Conservation (phyloP, 2,329 filamentous ascomycete genomes). For the Dactylella cylindrospora region DNA sequence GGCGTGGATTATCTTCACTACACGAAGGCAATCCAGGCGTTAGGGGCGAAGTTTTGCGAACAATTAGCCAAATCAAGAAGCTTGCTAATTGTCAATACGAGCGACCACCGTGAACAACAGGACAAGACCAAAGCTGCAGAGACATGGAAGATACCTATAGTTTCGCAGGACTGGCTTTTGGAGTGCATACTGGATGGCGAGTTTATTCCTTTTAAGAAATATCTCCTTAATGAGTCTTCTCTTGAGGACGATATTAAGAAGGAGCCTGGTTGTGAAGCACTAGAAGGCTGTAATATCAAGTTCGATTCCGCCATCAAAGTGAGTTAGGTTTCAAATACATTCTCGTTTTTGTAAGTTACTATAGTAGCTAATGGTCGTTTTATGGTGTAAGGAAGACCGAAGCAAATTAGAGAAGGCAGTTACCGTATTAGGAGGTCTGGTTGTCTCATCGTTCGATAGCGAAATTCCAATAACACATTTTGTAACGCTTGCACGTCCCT, state of each 20-base stretch:
- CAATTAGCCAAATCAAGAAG: constrained; percentile 70
- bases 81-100: constrained; percentile 69
- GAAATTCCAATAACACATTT: constrained; percentile 41
- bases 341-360: neutral
- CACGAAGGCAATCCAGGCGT: constrained; percentile 69
- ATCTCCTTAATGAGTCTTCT: constrained; percentile 31
- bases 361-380: constrained; percentile 6
- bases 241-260: constrained; percentile 13
- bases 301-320: constrained; percentile 35
- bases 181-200: constrained; percentile 64
- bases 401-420: constrained; percentile 42
- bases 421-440: constrained; percentile 28
- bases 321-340: constrained; percentile 17
- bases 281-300: constrained; percentile 31
- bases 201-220: constrained; percentile 43
- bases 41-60: constrained; percentile 76
- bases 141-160: constrained; percentile 76
- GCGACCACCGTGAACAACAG: constrained; percentile 55
- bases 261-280: constrained; percentile 11
- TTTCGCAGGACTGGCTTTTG: constrained; percentile 81
- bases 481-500: constrained; percentile 9
- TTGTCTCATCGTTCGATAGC: constrained; percentile 24
- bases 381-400: constrained; percentile 42
- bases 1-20: constrained; percentile 85
- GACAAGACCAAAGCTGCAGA: constrained; percentile 79